phyloP scores from a whole-genome alignment of 2,329 filamentous ascomycete species.

The Cryphonectria carpinicola region DNA sequence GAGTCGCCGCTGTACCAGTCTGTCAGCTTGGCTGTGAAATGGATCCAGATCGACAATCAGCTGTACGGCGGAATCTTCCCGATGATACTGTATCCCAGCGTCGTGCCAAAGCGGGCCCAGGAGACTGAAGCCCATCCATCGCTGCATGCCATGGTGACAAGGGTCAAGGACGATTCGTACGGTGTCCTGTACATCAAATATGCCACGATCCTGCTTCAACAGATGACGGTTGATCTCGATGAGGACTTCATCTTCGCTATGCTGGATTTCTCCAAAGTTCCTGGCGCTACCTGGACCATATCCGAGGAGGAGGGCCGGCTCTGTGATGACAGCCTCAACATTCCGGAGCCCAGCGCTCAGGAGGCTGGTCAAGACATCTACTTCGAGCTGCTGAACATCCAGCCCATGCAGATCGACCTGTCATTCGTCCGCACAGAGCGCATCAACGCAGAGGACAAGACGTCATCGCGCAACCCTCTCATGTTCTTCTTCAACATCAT shows the following conservation, averaged over 20 bases:
- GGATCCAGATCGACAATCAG: slow-evolving; percentile 99
- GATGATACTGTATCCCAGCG: slow-evolving; percentile 94
- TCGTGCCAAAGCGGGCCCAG: slow-evolving; percentile 94
- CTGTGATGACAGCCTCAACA: slow-evolving; percentile 86
- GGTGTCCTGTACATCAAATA: slow-evolving; percentile 99
- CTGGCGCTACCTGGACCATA: slow-evolving; percentile 85
- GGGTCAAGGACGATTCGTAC: slow-evolving; percentile 97
- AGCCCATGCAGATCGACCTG: slow-evolving; percentile 96
- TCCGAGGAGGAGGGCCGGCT: slow-evolving; percentile 78
- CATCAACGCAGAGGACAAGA: slow-evolving; percentile 94
- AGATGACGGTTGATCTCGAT: slow-evolving; percentile 97
- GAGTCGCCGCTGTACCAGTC: slow-evolving; percentile 96
- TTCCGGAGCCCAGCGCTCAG: slow-evolving; percentile 86
- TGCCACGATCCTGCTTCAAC: slow-evolving; percentile 87
- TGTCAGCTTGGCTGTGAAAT: slow-evolving; percentile 87
- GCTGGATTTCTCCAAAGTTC: slow-evolving; percentile 91
- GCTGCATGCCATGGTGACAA: slow-evolving; percentile 85
- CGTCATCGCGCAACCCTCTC: slow-evolving; percentile 86
- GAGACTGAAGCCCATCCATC: slow-evolving; percentile 97
- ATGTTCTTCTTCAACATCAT: slow-evolving; percentile 99
- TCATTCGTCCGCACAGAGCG: slow-evolving; percentile 97
- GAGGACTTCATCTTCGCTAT: slow-evolving; percentile 98
- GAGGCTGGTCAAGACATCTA: slow-evolving; percentile 92
- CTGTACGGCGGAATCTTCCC: slow-evolving; percentile 98
- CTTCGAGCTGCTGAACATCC: slow-evolving; percentile 94